Evolutionary conservation across 306 rosid species (phyloP).

Genomic region (Lupinus albus): DNA sequence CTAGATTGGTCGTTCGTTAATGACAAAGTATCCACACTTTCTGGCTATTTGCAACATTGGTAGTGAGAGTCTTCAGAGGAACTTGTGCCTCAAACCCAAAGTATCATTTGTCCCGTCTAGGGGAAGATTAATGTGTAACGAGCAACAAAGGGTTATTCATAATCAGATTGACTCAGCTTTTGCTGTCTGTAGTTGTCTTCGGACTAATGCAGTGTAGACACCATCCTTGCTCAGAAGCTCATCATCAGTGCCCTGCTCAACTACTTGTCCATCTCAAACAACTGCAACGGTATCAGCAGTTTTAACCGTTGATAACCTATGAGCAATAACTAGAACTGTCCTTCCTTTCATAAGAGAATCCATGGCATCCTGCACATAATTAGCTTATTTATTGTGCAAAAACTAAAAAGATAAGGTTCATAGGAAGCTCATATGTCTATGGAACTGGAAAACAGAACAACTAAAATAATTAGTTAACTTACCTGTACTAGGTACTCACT

Average conservation of each 20-base stretch:
- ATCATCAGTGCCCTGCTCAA: slow-evolving; percentile 67
- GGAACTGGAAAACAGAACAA: slow-evolving; percentile 14
- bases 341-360: slow-evolving; percentile 75
- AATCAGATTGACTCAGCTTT: slow-evolving; percentile 38
- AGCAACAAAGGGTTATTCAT: slow-evolving; percentile 1
- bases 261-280: slow-evolving; percentile 67
- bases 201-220: slow-evolving; percentile 61
- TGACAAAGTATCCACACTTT: slow-evolving; percentile 29
- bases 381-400: slow-evolving; percentile 22
- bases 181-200: slow-evolving; percentile 58
- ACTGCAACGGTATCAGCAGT: slow-evolving; percentile 66
- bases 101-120: slow-evolving; percentile 2
- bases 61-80: slow-evolving; percentile 10
- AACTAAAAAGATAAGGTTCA: neutral
- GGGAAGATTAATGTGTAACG: slow-evolving; percentile 4
- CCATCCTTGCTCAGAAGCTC: slow-evolving; percentile 63
- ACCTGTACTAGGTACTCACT: slow-evolving; percentile 78
- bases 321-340: slow-evolving; percentile 76
- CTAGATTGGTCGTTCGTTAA: neutral
- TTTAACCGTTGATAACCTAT: slow-evolving; percentile 71
- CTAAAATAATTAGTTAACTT: neutral
- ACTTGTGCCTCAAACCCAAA: neutral
- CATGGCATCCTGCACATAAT: slow-evolving; percentile 64
- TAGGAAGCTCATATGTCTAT: slow-evolving; percentile 17
- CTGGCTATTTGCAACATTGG: slow-evolving; percentile 16